phyloP scores from a whole-genome alignment of 1,139 yeast species.

The Magnusiomyces starmeri region DNA sequence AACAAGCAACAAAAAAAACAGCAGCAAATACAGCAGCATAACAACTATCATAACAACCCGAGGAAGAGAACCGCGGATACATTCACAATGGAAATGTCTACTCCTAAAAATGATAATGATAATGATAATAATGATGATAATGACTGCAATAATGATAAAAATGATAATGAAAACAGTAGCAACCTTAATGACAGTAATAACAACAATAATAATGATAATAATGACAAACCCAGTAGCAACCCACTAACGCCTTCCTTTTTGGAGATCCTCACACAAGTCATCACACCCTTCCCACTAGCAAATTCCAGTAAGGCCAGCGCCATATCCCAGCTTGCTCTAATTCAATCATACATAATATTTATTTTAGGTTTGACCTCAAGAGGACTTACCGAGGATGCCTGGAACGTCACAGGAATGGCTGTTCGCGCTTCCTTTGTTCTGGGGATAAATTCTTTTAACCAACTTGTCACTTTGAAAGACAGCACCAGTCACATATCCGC shows the following conservation, averaged over 20 bases:
- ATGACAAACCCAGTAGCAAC: too few relatives aligned
- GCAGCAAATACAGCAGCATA: too few relatives aligned
- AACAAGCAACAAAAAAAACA: too few relatives aligned
- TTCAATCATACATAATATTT: slow-evolving; percentile 8
- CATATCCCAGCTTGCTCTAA: background rate
- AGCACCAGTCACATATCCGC: too few relatives aligned
- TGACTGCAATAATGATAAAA: background rate
- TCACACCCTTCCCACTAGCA: background rate
- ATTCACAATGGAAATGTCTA: too few relatives aligned
- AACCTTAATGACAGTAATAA: too few relatives aligned
- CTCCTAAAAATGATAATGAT: background rate
- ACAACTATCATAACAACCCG: too few relatives aligned
- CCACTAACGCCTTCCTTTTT: background rate
- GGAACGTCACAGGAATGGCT: slow-evolving; percentile 19
- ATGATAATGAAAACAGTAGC: background rate
- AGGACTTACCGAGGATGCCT: slow-evolving; percentile 18
- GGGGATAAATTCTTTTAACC: slow-evolving; percentile 13
- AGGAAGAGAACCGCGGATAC: too few relatives aligned
- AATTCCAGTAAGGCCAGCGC: background rate
- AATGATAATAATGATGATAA: background rate
- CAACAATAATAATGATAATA: too few relatives aligned
- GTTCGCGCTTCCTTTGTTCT: slow-evolving; percentile 16
- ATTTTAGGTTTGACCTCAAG: slow-evolving; percentile 14
- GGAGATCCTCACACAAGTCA: background rate
- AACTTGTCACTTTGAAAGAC: background rate